Percentiles rank a stretch among this genome's conserved stretches.
phyloP scores from a whole-genome alignment of 148 eudicot species.

The Heliamphora exappendiculata region DNA sequence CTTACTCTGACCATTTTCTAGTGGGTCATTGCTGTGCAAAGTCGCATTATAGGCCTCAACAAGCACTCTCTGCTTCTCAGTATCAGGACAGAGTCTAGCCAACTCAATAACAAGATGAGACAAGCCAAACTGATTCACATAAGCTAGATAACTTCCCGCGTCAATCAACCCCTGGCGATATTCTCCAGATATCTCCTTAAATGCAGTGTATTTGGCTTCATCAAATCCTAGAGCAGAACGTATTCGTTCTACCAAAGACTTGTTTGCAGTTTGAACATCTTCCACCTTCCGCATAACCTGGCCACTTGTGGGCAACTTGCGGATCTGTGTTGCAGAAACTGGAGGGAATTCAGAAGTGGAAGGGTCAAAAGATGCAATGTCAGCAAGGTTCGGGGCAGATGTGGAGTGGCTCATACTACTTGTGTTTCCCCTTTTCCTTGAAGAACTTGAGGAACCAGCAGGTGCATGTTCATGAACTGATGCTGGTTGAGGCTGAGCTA shows the following conservation, averaged over 20 bases:
- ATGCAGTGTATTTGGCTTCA: slow-evolving; percentile 59
- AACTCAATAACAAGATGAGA: slow-evolving; percentile 80
- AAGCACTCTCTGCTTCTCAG: slow-evolving; percentile 64
- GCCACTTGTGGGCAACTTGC: slow-evolving; percentile 25
- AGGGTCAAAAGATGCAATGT: slow-evolving; percentile 35
- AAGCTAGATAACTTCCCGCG: slow-evolving; percentile 52
- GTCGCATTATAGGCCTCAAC: slow-evolving; percentile 51
- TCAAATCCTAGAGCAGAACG: slow-evolving; percentile 65
- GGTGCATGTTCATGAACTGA: slow-evolving; percentile 20
- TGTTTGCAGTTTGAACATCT: slow-evolving; percentile 76
- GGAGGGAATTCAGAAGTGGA: slow-evolving; percentile 69
- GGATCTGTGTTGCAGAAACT: slow-evolving; percentile 53
- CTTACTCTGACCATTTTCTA: slow-evolving; percentile 37
- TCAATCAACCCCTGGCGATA: slow-evolving; percentile 74
- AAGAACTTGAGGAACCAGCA: slow-evolving; percentile 34
- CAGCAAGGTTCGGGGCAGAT: slow-evolving; percentile 63
- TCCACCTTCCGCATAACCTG: slow-evolving; percentile 35
- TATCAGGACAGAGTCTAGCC: slow-evolving; percentile 77
- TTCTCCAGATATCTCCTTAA: slow-evolving; percentile 71
- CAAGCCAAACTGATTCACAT: slow-evolving; percentile 76
- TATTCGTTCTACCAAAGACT: slow-evolving; percentile 82
- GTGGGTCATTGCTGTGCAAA: slow-evolving; percentile 21
- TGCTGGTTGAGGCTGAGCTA: slow-evolving; percentile 34
- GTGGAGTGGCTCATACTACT: slow-evolving; percentile 51
- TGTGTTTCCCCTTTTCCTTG: slow-evolving; percentile 30